A percentile compares a stretch with the other conserved stretches of the same genome.
Conservation (phyloP, 768 basidiomycete species). For the Psilocybe cubensis region DNA sequence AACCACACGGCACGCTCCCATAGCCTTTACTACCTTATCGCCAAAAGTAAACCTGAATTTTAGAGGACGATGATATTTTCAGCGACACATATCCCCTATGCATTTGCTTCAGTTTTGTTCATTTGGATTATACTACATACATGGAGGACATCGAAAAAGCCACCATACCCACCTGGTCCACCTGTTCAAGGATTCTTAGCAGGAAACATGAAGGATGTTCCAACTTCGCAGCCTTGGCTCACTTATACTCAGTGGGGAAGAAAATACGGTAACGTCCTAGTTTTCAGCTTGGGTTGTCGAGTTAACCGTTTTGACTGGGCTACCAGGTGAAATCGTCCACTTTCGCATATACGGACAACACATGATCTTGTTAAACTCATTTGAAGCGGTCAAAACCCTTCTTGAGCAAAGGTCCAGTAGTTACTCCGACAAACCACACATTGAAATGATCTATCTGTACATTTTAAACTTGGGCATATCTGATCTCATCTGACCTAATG, state of each 20-base stretch:
- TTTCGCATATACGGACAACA: conserved; percentile 11
- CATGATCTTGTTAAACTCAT: conserved; percentile 8
- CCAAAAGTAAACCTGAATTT: neutral
- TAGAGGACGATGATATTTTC: too few relatives aligned
- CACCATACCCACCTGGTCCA: conserved; percentile 2
- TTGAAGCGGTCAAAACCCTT: conserved; percentile 10
- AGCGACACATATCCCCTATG: neutral
- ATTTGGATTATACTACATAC: neutral
- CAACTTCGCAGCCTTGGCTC: neutral
- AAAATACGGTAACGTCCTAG: neutral
- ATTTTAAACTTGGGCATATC: neutral
- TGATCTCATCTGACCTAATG: neutral
- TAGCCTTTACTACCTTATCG: neutral
- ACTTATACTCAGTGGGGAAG: neutral
- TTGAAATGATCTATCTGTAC: conserved; percentile 10
- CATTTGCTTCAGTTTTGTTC: neutral
- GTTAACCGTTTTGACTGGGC: neutral
- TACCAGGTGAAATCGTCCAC: conserved; percentile 6
- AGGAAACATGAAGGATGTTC: conserved; percentile 1
- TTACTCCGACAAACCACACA: conserved; percentile 10
- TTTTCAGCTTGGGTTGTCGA: neutral
- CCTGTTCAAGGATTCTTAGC: neutral
- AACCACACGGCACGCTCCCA: neutral
- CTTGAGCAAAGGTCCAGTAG: conserved; percentile 6
- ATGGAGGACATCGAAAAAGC: neutral